These are phyloP conservation scores for Pseudoturritis turrita DNA, from an alignment of 345 rosid genomes.

Conservation along the genomic window DNA sequence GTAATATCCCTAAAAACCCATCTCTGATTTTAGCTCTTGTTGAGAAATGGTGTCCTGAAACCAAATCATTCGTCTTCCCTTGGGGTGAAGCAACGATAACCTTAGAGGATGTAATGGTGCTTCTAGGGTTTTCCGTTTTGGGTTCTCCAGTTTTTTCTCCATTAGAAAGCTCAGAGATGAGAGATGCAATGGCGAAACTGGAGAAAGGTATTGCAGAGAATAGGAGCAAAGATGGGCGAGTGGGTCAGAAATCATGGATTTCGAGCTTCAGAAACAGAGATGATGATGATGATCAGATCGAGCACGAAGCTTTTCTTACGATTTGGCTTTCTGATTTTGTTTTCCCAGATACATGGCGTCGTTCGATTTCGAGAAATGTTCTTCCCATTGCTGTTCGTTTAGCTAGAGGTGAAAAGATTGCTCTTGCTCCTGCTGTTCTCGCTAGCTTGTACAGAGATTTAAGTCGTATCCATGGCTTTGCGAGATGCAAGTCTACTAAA, in stretches of 20 bases:
- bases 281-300: constrained; percentile 13
- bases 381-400: constrained; percentile 33
- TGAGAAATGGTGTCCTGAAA: constrained; percentile 43
- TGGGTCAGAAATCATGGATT: constrained; percentile 20
- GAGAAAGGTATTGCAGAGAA: neutral
- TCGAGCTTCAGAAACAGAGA: constrained; percentile 27
- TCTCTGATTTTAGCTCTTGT: constrained; percentile 29
- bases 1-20: neutral
- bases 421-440: constrained; percentile 45
- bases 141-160: constrained; percentile 35
- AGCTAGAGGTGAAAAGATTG: constrained; percentile 41
- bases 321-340: constrained; percentile 37
- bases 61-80: constrained; percentile 43
- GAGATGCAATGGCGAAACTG: neutral
- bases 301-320: constrained; percentile 50
- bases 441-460: constrained; percentile 41
- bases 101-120: constrained; percentile 40
- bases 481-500: neutral
- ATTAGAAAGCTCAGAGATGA: constrained; percentile 5
- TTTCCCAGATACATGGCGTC: neutral
- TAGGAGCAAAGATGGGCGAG: neutral
- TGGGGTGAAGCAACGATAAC: constrained; percentile 60
- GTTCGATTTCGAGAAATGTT: neutral
- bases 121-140: constrained; percentile 40
- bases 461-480: neutral